Conservation (phyloP, 192 early-diverging fungal species). For the Linnemannia schmuckeri region DNA sequence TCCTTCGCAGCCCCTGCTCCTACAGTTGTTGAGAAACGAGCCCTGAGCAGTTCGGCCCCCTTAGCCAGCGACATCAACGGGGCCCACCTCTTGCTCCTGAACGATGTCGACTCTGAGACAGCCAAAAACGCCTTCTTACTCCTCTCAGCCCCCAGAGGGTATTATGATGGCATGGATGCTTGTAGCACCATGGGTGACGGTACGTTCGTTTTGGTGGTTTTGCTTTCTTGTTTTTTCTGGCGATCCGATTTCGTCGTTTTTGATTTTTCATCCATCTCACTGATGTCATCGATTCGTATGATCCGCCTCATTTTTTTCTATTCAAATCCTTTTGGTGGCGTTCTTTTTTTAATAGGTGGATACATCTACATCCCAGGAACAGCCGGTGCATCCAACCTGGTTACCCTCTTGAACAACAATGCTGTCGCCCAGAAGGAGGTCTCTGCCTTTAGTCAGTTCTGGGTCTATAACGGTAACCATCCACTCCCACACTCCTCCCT, state of each 20-base stretch:
- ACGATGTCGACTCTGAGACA: conserved; percentile 30
- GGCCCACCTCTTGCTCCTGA: conserved; percentile 28
- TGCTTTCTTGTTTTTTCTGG: background rate
- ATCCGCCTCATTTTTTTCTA: background rate
- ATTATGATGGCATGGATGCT: conserved; percentile 17
- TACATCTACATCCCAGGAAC: conserved; percentile 47
- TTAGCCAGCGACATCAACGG: conserved; percentile 26
- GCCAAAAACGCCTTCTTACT: conserved; percentile 27
- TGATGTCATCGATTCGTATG: background rate
- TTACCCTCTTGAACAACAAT: conserved; percentile 37
- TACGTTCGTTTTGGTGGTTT: background rate
- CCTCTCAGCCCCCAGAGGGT: conserved; percentile 21
- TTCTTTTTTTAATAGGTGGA: conserved; percentile 12
- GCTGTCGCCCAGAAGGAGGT: conserved; percentile 34
- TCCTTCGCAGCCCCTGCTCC: conserved; percentile 27
- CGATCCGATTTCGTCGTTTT: too few species aligned
- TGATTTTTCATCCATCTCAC: background rate
- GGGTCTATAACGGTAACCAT: conserved; percentile 45
- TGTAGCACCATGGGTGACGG: conserved; percentile 22
- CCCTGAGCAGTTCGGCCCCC: conserved; percentile 13
- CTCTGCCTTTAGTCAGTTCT: conserved; percentile 33
- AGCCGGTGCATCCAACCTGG: conserved; percentile 26
- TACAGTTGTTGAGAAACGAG: conserved; percentile 6
- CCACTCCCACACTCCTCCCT: too few species aligned
- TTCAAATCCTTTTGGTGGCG: background rate